Evolutionary conservation across 1,284 basidiomycete species (phyloP), one percentile per base, ranked within the genome.

Genomic region (Schizophyllum amplum): DNA sequence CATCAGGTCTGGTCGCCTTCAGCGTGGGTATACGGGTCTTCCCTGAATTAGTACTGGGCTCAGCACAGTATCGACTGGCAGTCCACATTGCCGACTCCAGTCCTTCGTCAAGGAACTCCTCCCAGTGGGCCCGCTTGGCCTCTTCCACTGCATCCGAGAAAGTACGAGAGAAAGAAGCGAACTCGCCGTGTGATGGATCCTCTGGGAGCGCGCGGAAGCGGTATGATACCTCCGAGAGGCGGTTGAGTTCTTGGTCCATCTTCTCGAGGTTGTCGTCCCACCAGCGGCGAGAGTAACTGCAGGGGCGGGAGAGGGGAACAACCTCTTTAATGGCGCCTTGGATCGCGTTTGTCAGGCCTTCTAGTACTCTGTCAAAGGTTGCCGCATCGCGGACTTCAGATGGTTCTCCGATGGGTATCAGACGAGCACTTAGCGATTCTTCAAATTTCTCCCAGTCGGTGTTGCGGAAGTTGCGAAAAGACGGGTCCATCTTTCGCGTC

Each of bases 361-460:
- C 27, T 6, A 6, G 6, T 13, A 33, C 27, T 5, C 27, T 13
- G 5, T 33, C 27, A 13, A 13, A 5, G 27, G 27, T 33, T 13
- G 5, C 27, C 27, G 13, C 13, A 33, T 13, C 27, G 6, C 13
- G 6, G 6, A 33, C 27, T 5, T 33, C 27, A 33, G 5, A 33
- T 13, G 13, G 6, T 33, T 13, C 27, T 33, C 27, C 6, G 6
- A 5, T 33, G 27, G 6, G 27, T 6, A 33, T 5, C 27, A 6
- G 6, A 33, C 27, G 27, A 6, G 6, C 27, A 33, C 27, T 33
- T 5, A 6, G 27, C 27, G 17, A 25, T 21, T 48, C 17, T 22
- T 11, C 21, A 52, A 57, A 57, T 13, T 27, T 48, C 4, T 57
- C 53, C 56, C 56, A 57, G 56, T 57, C 56, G 21, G 42, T 51